These are phyloP conservation scores for Metarhizium brunneum DNA, from an alignment of 2,329 filamentous ascomycete species.

Conservation along the genomic window DNA sequence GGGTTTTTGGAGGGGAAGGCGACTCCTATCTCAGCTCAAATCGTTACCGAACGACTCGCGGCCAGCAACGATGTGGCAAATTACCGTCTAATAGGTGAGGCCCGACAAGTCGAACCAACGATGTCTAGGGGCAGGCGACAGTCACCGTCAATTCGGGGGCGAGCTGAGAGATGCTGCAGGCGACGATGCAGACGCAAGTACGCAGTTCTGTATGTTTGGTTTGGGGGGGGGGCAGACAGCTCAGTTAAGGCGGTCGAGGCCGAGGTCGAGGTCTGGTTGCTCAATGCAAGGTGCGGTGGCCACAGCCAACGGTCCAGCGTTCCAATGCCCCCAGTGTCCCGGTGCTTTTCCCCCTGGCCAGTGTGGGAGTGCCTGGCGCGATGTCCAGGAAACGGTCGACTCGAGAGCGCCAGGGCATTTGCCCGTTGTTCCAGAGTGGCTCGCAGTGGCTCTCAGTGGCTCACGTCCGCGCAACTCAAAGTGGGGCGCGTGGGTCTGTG, in stretches of 20 bases:
- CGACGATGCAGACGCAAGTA: conserved; percentile 3
- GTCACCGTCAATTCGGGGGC: background rate
- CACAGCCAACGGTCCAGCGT: too few species aligned
- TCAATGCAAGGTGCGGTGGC: too few species aligned
- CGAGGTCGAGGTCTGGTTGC: background rate
- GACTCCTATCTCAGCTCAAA: background rate
- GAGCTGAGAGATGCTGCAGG: conserved; percentile 7
- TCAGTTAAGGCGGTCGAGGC: conserved; percentile 3
- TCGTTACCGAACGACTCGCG: background rate
- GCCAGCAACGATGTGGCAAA: conserved; percentile 3
- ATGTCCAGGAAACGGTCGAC: too few species aligned
- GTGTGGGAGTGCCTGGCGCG: too few species aligned
- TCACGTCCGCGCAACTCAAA: background rate
- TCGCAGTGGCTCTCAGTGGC: background rate
- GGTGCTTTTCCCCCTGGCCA: too few species aligned
- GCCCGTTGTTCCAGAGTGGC: background rate
- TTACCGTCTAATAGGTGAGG: background rate
- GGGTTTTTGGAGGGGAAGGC: background rate
- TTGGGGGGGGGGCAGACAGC: conserved; percentile 2
- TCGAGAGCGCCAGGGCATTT: background rate
- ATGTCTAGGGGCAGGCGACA: background rate
- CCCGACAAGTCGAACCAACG: background rate
- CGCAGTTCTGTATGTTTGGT: background rate
- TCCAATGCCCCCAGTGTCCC: too few species aligned
- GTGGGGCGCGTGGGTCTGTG: conserved; percentile 4